Percentiles rank a stretch among this genome's conserved stretches.
phyloP scores from a whole-genome alignment of 805 yeast genomes.

The Candida bentonensis region DNA sequence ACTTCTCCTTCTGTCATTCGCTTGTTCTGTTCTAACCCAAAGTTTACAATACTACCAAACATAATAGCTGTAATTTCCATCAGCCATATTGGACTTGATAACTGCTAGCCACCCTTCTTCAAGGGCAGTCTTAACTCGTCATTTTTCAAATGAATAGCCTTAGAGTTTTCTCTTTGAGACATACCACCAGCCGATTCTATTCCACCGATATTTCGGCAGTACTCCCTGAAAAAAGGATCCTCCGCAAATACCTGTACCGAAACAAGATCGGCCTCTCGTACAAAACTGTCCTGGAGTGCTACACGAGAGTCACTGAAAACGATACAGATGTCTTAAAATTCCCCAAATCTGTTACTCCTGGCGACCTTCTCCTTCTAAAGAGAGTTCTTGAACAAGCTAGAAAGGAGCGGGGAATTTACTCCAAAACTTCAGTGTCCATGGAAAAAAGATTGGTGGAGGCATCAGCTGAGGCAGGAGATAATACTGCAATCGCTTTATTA shows the following conservation, averaged over 20 bases:
- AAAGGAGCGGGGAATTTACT: constrained; percentile 42
- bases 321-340: constrained; percentile 7
- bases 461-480: constrained; percentile 73
- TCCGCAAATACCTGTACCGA: constrained; percentile 15
- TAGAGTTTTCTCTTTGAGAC: too few species aligned
- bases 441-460: constrained; percentile 66
- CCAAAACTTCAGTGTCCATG: constrained; percentile 39
- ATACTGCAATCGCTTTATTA: constrained; percentile 64
- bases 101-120: too few species aligned
- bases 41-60: too few species aligned
- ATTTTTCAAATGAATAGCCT: too few species aligned
- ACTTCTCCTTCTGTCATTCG: too few species aligned
- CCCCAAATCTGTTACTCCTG: constrained; percentile 37
- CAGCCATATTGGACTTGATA: too few species aligned
- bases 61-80: too few species aligned
- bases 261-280: constrained; percentile 14
- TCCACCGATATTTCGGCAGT: not conserved
- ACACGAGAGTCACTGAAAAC: constrained; percentile 11
- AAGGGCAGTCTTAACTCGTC: too few species aligned
- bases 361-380: constrained; percentile 56
- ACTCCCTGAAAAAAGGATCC: constrained; percentile 5
- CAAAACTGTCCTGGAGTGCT: constrained; percentile 7
- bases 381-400: constrained; percentile 50
- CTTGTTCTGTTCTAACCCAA: too few species aligned
- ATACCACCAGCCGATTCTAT: too few species aligned